These are phyloP conservation scores for Hyphopichia buzzinii DNA, from an alignment of 1,139 yeast genomes.

Conservation along the genomic window DNA sequence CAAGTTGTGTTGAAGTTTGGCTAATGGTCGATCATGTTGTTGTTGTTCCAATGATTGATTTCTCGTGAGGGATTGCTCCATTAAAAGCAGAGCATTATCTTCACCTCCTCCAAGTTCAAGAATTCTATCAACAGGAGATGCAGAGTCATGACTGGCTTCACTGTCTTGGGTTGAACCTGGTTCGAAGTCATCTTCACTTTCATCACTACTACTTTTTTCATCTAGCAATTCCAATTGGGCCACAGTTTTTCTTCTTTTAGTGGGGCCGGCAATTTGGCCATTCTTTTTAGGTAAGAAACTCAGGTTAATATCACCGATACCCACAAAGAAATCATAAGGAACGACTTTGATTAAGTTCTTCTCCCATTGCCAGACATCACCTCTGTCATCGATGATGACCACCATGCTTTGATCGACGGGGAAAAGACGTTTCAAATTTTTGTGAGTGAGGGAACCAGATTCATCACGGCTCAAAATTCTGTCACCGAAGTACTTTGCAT, in stretches of 20 bases:
- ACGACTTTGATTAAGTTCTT: conserved; percentile 86
- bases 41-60: conserved; percentile 62
- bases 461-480: conserved; percentile 91
- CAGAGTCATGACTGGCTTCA: conserved; percentile 10
- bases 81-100: conserved; percentile 41
- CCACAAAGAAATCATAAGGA: conserved; percentile 94
- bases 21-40: conserved; percentile 76
- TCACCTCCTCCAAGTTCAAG: conserved; percentile 50
- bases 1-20: conserved; percentile 73
- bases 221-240: conserved; percentile 46
- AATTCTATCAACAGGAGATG: conserved; percentile 51
- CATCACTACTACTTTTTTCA: conserved; percentile 7
- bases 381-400: conserved; percentile 93
- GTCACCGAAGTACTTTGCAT: conserved; percentile 82
- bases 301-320: conserved; percentile 96
- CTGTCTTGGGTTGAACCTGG: conserved; percentile 9
- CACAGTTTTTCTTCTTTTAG: conserved; percentile 57
- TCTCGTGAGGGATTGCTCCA: conserved; percentile 56
- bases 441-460: conserved; percentile 88
- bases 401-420: conserved; percentile 98
- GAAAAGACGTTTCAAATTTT: conserved; percentile 80
- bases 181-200: conserved; percentile 12
- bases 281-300: conserved; percentile 83
- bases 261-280: conserved; percentile 68
- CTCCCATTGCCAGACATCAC: conserved; percentile 99